A percentile compares a stretch with the other conserved stretches of the same genome.
Conservation (phyloP, 306 rosid species). For the Erythrophleum fordii region DNA sequence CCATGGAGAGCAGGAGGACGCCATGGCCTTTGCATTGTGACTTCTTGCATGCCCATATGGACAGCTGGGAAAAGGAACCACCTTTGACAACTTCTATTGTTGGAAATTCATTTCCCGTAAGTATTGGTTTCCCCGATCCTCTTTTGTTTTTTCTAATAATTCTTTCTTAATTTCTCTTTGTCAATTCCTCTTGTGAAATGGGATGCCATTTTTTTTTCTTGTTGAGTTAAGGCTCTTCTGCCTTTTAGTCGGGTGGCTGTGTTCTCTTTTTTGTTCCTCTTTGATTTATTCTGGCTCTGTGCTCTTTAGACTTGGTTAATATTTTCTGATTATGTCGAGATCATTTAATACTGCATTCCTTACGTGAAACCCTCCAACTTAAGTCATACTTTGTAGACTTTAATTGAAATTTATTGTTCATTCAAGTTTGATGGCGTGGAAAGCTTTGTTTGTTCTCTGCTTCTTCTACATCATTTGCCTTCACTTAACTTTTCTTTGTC, state of each 20-base stretch:
- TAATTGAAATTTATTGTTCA: background rate
- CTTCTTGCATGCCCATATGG: conserved; percentile 48
- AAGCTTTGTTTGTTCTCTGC: background rate
- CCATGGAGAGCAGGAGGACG: conserved; percentile 35
- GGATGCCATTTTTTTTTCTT: background rate
- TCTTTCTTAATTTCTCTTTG: background rate
- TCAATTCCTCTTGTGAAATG: background rate
- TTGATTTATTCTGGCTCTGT: background rate
- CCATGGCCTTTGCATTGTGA: conserved; percentile 56
- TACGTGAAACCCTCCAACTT: background rate
- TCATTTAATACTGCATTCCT: background rate
- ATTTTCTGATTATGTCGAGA: background rate
- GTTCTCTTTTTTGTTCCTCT: background rate
- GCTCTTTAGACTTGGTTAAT: background rate
- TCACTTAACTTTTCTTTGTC: background rate
- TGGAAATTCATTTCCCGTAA: conserved; percentile 56
- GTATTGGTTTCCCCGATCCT: conserved; percentile 12
- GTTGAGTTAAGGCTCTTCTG: no score
- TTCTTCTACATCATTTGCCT: background rate
- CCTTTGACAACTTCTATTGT: conserved; percentile 38
- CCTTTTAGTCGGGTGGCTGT: background rate
- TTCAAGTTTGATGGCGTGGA: background rate
- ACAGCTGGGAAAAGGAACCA: conserved; percentile 38
- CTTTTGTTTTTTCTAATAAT: background rate
- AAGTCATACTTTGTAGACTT: background rate